Evolutionary conservation across 805 yeast species (phyloP), one percentile per base, ranked within the genome.

Genomic region (Candida palmyrensis): DNA sequence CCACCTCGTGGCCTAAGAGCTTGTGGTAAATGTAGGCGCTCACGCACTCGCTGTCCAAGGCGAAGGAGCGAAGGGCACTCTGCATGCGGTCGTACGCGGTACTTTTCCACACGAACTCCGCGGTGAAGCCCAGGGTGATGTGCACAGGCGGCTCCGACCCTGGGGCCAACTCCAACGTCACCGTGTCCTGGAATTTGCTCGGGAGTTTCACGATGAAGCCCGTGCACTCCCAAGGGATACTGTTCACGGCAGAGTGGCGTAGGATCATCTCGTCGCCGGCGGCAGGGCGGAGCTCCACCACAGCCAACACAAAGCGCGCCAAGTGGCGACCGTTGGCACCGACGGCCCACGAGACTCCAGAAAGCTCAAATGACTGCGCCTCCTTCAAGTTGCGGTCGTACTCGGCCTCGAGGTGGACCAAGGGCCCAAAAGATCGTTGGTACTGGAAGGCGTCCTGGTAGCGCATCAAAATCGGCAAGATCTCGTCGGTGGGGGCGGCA

Each of bases 51-150:
- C 78, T 71, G 33, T 78, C 73, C 6, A 76, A 61, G 3, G 96
- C 96, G 62, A 89, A 85, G 5, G 50, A 49, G 37, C 68, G 74
- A 58, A 89, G 59, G 0, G 96, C 92, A 14, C 63, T 60, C 59
- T 85, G 95, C 92, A 86, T 85, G 48, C 97, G 73, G 25, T 75
- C 79, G 51, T 80, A 88, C 1, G 95, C 67, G 2, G 80, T 77
- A 11, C 90, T 92, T 44, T 83, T 83, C 96, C 96, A 89, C 33
- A 83, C 85, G 51, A 86, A 82, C 46, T 85, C 90, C 1, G 89
- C 88, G 2, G 89, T 76, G 53, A 85, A 89, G 15, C 80, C 85
- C 4, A 75, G 68, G 2, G 73, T 70, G 24, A 73, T 51, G 39
- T 79, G 68, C 2, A 79, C 73, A 32, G 84, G 84, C 1, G 87